Percentiles rank a stretch among this genome's conserved stretches.
Conservation (phyloP, 2,329 filamentous ascomycete species). For the Trichoderma brevicompactum region DNA sequence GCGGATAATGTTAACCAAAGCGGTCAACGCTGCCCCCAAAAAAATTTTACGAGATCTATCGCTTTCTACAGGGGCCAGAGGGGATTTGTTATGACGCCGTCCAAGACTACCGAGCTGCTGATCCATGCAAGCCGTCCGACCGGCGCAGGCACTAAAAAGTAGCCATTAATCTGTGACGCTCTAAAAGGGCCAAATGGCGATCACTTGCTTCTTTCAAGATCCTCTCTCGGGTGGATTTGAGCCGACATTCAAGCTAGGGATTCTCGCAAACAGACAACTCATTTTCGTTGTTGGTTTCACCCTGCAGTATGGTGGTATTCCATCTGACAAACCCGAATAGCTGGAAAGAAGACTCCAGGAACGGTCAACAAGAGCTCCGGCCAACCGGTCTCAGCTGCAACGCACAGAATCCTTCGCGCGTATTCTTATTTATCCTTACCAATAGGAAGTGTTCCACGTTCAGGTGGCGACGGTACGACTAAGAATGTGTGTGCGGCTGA, state of each 20-base stretch:
- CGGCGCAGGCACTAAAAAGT: neutral
- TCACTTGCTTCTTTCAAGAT: neutral
- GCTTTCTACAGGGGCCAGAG: neutral
- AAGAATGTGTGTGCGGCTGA: neutral
- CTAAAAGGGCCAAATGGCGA: constrained; percentile 2
- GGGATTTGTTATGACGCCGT: neutral
- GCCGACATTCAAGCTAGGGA: neutral
- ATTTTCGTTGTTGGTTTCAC: neutral
- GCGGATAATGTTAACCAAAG: neutral
- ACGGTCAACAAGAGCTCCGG: neutral
- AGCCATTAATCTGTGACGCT: neutral
- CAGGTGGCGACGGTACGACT: neutral
- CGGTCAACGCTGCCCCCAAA: neutral
- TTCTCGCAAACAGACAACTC: neutral
- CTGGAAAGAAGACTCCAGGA: neutral
- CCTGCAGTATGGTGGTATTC: neutral
- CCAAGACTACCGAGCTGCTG: constrained; percentile 11
- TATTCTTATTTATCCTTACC: constrained; percentile 13
- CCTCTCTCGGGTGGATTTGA: neutral
- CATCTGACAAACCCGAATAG: constrained; percentile 8
- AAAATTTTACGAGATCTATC: constrained; percentile 4
- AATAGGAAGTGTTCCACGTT: neutral
- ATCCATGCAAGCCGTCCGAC: constrained; percentile 22
- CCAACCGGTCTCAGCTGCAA: neutral
- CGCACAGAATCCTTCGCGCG: constrained; percentile 7